These are phyloP conservation scores for Solanum piurae DNA, from an alignment of 257 asterid species.

Conservation along the genomic window DNA sequence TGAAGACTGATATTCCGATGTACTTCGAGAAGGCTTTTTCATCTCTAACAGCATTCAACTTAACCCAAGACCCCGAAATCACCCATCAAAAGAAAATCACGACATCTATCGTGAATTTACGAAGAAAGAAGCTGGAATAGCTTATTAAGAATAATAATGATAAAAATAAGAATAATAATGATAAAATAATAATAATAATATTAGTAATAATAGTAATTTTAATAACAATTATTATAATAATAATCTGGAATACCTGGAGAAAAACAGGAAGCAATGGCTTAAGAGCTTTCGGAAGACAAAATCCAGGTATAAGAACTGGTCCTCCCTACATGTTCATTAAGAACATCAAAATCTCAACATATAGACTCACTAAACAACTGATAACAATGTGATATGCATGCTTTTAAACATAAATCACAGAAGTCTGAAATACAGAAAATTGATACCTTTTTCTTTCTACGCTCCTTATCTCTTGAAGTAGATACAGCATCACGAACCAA, in stretches of 20 bases:
- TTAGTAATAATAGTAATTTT: not conserved
- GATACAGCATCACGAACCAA: constrained; percentile 98
- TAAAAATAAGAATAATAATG: not conserved
- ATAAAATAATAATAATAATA: not conserved
- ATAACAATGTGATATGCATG: not conserved
- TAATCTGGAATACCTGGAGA: constrained; percentile 58
- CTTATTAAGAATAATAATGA: constrained; percentile 24
- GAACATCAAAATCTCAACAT: not conserved
- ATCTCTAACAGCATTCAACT: not conserved
- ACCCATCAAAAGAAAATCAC: not conserved
- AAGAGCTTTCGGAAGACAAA: constrained; percentile 95
- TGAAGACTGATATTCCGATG: not conserved
- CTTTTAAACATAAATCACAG: not conserved
- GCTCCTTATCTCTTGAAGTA: constrained; percentile 89
- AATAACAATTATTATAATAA: not conserved
- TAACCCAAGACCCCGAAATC: not conserved
- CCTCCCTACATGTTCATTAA: constrained; percentile 55
- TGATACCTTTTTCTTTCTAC: constrained; percentile 69
- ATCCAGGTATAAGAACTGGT: constrained; percentile 85
- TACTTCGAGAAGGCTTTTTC: not conserved
- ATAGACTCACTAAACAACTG: not conserved
- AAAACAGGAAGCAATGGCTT: constrained; percentile 86
- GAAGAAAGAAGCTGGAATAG: constrained; percentile 19
- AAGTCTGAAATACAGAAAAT: not conserved
- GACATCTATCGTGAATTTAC: not conserved